Conservation (phyloP, 805 yeast genomes). For the Maudiozyma barnettii region DNA sequence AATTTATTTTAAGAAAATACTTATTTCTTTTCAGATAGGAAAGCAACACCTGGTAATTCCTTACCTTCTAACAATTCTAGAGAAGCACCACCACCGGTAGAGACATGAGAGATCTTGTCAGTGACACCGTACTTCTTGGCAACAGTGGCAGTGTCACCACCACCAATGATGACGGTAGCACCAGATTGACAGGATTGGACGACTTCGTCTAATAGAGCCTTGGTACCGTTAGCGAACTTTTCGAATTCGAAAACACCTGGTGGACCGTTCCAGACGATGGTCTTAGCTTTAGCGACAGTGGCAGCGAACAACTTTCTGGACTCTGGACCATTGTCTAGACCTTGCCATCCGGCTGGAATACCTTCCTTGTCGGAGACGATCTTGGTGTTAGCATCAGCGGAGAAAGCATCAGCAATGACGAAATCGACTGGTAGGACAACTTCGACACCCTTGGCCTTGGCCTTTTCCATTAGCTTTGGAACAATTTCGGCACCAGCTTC, state of each 20-base stretch:
- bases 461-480: slow-evolving; percentile 86
- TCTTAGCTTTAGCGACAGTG: slow-evolving; percentile 87
- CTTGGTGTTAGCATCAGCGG: slow-evolving; percentile 80
- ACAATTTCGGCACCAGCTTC: slow-evolving; percentile 93
- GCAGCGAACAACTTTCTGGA: slow-evolving; percentile 68
- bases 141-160: slow-evolving; percentile 99
- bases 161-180: slow-evolving; percentile 88
- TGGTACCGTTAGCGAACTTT: slow-evolving; percentile 84
- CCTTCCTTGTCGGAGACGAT: slow-evolving; percentile 83
- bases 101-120: slow-evolving; percentile 93
- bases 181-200: slow-evolving; percentile 81
- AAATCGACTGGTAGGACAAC: slow-evolving; percentile 91
- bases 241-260: slow-evolving; percentile 99
- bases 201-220: slow-evolving; percentile 78
- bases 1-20: background rate
- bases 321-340: slow-evolving; percentile 93
- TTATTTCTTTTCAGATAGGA: slow-evolving; percentile 64
- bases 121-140: slow-evolving; percentile 97
- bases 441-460: slow-evolving; percentile 91
- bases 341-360: slow-evolving; percentile 92
- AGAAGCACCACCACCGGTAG: slow-evolving; percentile 99
- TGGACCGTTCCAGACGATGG: slow-evolving; percentile 99
- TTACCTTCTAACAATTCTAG: slow-evolving; percentile 98
- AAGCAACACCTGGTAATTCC: slow-evolving; percentile 94
- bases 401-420: slow-evolving; percentile 90